A percentile compares a stretch with the other conserved stretches of the same genome.
These are phyloP conservation scores for Helicostylum pulchrum DNA, from an alignment of 192 early-diverging fungal genomes.

Conservation along the genomic window DNA sequence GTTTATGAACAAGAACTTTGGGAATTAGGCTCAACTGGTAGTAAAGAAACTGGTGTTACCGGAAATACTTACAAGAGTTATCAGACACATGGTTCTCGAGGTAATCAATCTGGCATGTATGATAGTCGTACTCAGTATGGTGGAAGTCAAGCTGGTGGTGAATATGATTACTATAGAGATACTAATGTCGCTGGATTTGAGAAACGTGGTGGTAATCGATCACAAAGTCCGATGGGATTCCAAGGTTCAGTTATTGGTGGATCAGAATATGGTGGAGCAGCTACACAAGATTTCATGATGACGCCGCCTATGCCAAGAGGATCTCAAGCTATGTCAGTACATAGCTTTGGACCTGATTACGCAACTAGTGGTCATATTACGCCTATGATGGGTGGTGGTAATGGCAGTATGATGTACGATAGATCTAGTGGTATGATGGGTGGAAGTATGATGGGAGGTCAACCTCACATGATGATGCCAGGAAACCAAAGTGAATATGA, in stretches of 20 bases:
- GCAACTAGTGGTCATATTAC: not conserved
- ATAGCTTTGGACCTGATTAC: constrained; percentile 5
- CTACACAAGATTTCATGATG: constrained; percentile 8
- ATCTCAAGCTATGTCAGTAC: constrained; percentile 13
- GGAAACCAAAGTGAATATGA: constrained; percentile 14
- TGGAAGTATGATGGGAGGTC: not conserved
- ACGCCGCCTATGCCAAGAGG: constrained; percentile 21
- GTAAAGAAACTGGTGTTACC: constrained; percentile 49
- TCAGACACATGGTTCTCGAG: constrained; percentile 19
- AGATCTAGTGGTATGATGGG: not conserved
- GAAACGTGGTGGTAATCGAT: constrained; percentile 11
- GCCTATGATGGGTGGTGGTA: constrained; percentile 5
- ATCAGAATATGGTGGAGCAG: constrained; percentile 22
- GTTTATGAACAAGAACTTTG: constrained; percentile 81
- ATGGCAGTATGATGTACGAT: not conserved
- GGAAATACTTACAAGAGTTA: constrained; percentile 38
- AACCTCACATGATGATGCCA: constrained; percentile 9
- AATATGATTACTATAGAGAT: constrained; percentile 36
- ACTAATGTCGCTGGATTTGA: constrained; percentile 21
- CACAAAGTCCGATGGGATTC: constrained; percentile 19
- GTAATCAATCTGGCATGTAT: constrained; percentile 19
- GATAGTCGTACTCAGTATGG: constrained; percentile 35
- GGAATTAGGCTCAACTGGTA: constrained; percentile 56
- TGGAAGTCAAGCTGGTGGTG: constrained; percentile 33
- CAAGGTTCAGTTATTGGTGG: constrained; percentile 22